Percentiles rank a stretch among this genome's conserved stretches.
phyloP scores from a whole-genome alignment of 2,329 filamentous ascomycete species.

The Malbranchea zuffiana region DNA sequence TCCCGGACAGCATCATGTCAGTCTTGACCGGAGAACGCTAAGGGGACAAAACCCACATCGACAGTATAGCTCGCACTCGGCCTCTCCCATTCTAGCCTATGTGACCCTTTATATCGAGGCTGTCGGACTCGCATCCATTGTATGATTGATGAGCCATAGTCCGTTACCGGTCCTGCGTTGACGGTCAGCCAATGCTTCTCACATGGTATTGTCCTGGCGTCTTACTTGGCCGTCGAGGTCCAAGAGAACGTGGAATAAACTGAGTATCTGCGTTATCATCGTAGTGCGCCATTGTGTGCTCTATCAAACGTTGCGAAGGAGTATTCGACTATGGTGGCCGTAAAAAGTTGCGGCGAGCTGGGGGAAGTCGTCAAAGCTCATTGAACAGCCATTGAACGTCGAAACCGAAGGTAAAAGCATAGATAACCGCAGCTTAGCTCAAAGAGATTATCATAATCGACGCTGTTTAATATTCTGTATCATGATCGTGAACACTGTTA shows the following conservation, averaged over 20 bases:
- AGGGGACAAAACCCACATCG: slow-evolving; percentile 51
- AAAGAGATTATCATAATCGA: too few species aligned
- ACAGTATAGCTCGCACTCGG: slow-evolving; percentile 83
- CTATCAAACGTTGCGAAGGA: too few species aligned
- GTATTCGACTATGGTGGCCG: too few species aligned
- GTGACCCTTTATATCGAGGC: slow-evolving; percentile 61
- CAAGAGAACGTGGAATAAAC: slow-evolving; percentile 18
- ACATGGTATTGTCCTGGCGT: background rate
- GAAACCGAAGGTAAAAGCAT: too few species aligned
- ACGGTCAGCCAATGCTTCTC: background rate
- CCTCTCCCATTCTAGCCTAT: slow-evolving; percentile 65
- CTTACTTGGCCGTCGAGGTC: slow-evolving; percentile 33
- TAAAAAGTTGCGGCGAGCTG: too few species aligned
- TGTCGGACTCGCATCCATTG: slow-evolving; percentile 83
- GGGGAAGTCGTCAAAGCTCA: too few species aligned
- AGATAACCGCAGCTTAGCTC: too few species aligned
- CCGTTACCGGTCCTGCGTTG: slow-evolving; percentile 69
- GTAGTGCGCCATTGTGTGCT: slow-evolving; percentile 31
- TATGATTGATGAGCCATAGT: slow-evolving; percentile 80
- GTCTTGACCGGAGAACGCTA: background rate
- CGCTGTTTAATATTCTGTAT: too few species aligned
- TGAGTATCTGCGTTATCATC: slow-evolving; percentile 28
- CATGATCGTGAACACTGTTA: too few species aligned
- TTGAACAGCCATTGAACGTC: too few species aligned
- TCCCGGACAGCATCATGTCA: slow-evolving; percentile 11